Evolutionary conservation across 2,329 filamentous ascomycete genomes (phyloP), one percentile per base, ranked within the genome.

Genomic region (Ramularia endophylla): DNA sequence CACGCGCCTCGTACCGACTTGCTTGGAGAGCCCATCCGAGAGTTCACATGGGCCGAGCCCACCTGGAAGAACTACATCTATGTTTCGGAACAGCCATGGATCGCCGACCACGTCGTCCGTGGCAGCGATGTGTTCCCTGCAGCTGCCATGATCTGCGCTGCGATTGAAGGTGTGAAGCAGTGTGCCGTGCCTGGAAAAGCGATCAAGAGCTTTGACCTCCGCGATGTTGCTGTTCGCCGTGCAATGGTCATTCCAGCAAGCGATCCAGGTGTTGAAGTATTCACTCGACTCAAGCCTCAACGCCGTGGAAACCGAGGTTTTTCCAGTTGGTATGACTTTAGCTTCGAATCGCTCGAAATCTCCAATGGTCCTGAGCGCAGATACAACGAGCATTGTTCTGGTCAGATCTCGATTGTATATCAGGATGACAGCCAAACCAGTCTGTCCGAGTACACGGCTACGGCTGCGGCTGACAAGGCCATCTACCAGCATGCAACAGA

Each of bases 1-100:
- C 55, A 18, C 16, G 17, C 22, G 22, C 22, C 6, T 25, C 22
- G 22, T 17, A 32, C 29, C 29, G 29, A 12, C 29, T n/a, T 32
- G 11, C 11, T 15, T 8, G 29, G 29, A 15, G 13, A 32, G 9
- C 29, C 13, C 13, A 3, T 32, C 29, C 13, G 22, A 11, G 22
- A 25, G 22, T 25, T 6, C 22, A 11, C 11, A 11, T 25, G 6
- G 6, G 22, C 22, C 22, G 22, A 25, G 22, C 55, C 53, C 12
- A 36, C 30, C 25, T 60, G 44, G 53, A 51, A 41, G 41, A 52
- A 53, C 38, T 44, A 47, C 22, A 22, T 59, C n/a, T 34, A 46
- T 6, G n/a, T 50, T 11, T 27, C 28, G 3, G 54, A 58, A 27
- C 31, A 46, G 22, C 50, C 54, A 3, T 56, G 56, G 58, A 32